phyloP scores from a whole-genome alignment of 2,329 filamentous ascomycete genomes.

The Aspergillus fijiensis region DNA sequence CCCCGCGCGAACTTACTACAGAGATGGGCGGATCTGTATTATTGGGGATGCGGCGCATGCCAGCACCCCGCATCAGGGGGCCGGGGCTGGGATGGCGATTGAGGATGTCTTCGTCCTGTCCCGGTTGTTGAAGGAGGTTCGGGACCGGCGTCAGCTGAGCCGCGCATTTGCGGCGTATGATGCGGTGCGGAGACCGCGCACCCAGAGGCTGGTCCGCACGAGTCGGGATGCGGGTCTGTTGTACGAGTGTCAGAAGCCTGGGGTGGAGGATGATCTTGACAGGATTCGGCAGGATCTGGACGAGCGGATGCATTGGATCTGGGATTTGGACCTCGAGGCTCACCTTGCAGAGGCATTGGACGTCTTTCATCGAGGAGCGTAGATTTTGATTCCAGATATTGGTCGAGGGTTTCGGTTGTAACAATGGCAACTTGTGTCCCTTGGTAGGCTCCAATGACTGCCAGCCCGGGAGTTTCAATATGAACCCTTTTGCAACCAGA shows the following conservation, averaged over 20 bases:
- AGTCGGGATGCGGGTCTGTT: conserved; percentile 2
- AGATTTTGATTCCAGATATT: not conserved
- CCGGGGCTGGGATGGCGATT: conserved; percentile 40
- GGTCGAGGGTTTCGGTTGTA: not conserved
- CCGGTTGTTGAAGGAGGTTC: conserved; percentile 26
- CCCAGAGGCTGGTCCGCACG: conserved; percentile 1
- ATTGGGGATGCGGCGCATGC: conserved; percentile 44
- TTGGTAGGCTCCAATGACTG: no score
- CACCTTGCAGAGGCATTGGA: conserved; percentile 1
- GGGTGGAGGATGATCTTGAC: not conserved
- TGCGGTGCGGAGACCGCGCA: conserved; percentile 2
- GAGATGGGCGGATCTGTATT: conserved; percentile 13
- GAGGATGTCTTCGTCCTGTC: conserved; percentile 40
- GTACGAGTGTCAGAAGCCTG: conserved; percentile 1
- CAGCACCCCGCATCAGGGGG: conserved; percentile 37
- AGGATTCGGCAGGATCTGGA: not conserved
- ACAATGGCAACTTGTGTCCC: no score
- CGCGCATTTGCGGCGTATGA: conserved; percentile 6
- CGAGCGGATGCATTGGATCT: conserved; percentile 4
- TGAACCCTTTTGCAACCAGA: no score
- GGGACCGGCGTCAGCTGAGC: not conserved
- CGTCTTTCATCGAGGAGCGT: not conserved
- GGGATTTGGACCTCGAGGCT: not conserved
- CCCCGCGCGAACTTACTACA: not conserved
- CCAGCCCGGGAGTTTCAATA: no score